Conservation (phyloP, 148 eudicot genomes). For the Polygonum maritimum region DNA sequence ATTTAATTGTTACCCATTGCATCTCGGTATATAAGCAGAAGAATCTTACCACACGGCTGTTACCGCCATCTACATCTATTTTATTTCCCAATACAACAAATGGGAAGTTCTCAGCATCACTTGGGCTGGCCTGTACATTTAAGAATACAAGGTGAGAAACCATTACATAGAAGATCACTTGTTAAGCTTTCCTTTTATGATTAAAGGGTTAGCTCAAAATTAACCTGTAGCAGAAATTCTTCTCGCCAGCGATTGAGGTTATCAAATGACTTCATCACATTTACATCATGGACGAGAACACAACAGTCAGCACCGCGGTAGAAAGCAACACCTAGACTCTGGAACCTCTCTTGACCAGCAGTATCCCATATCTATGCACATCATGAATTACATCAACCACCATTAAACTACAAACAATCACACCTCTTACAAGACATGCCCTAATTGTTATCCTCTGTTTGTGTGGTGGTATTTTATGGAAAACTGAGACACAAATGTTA, state of each 20-base stretch:
- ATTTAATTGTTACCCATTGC: too few species aligned
- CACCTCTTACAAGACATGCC: too few species aligned
- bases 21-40: background rate
- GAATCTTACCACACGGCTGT: constrained; percentile 71
- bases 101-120: constrained; percentile 84
- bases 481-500: too few species aligned
- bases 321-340: constrained; percentile 80
- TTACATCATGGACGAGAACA: constrained; percentile 71
- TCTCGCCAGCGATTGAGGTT: constrained; percentile 65
- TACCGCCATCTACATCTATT: constrained; percentile 71
- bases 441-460: too few species aligned
- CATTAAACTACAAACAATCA: too few species aligned
- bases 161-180: background rate
- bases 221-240: constrained; percentile 71
- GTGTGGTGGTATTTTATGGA: too few species aligned
- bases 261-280: constrained; percentile 68
- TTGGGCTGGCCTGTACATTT: constrained; percentile 58
- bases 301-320: constrained; percentile 85
- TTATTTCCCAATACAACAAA: constrained; percentile 79
- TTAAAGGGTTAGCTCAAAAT: background rate
- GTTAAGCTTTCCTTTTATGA: background rate
- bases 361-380: constrained; percentile 70
- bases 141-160: background rate
- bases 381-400: background rate
- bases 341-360: constrained; percentile 84